Conservation (phyloP, 108 stramenopile genomes). For the Conticribra weissflogii region DNA sequence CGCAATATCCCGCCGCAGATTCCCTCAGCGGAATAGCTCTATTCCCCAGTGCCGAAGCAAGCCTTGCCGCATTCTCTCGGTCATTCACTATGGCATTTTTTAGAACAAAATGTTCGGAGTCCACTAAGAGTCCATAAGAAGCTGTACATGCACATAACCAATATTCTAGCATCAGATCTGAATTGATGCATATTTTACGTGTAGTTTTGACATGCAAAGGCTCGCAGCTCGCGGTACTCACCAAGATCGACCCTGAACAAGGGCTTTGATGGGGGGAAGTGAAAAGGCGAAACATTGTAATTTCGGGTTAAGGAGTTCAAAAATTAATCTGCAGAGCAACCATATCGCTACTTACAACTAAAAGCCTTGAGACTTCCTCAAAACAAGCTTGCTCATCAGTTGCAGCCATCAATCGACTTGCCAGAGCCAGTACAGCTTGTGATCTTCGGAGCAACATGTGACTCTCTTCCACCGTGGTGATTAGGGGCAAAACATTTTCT, state of each 20-base stretch:
- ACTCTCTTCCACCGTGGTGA: conserved; percentile 27
- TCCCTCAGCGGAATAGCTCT: conserved; percentile 12
- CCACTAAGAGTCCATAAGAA: conserved; percentile 13
- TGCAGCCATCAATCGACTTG: conserved; percentile 40
- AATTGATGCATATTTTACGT: no score
- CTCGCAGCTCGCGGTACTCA: no score
- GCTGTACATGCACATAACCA: conserved; percentile 13
- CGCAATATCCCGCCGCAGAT: conserved; percentile 10
- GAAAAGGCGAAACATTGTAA: no score
- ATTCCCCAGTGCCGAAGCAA: conserved; percentile 1
- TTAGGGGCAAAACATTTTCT: conserved; percentile 24
- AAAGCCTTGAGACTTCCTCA: no score
- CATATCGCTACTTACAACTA: no score
- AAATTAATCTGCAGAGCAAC: no score
- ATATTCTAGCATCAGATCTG: conserved; percentile 1
- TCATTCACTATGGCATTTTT: conserved; percentile 6
- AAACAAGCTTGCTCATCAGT: conserved; percentile 40
- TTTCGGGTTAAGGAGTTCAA: no score
- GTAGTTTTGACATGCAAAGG: no score
- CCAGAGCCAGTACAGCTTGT: conserved; percentile 19
- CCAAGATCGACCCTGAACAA: no score
- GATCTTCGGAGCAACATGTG: conserved; percentile 28
- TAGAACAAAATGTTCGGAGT: conserved; percentile 19
- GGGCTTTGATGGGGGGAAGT: no score
- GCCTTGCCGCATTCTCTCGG: neutral